A percentile compares a stretch with the other conserved stretches of the same genome.
phyloP scores from a whole-genome alignment of 139 green algal species.

The Protoeuglena noctilucae region DNA sequence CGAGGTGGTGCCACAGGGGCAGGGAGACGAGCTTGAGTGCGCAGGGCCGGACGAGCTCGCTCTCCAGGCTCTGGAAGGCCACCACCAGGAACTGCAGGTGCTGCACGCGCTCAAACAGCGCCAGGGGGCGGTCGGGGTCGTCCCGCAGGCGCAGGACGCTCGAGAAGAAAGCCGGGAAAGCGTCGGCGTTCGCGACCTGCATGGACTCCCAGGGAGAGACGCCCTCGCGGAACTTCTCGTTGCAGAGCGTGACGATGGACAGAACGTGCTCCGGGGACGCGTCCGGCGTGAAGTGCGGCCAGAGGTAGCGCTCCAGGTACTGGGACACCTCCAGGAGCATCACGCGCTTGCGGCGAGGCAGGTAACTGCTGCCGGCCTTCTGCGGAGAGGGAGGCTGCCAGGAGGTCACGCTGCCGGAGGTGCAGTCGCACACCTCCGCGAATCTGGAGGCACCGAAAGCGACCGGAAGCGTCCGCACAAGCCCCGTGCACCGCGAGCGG shows the following conservation, averaged over 20 bases:
- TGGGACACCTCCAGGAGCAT: slow-evolving; percentile 70
- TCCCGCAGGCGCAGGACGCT: slow-evolving; percentile 41
- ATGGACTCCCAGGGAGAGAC: slow-evolving; percentile 17
- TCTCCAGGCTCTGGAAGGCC: slow-evolving; percentile 70
- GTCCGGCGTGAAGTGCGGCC: slow-evolving; percentile 57
- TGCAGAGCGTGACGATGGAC: slow-evolving; percentile 78
- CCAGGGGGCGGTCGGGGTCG: slow-evolving; percentile 10
- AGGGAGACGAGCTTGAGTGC: slow-evolving; percentile 65
- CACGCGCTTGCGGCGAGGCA: slow-evolving; percentile 9
- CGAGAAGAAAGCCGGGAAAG: slow-evolving; percentile 56
- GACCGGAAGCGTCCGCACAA: too few relatives aligned
- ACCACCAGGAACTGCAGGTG: slow-evolving; percentile 78
- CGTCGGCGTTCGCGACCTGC: slow-evolving; percentile 19
- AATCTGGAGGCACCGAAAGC: too few relatives aligned
- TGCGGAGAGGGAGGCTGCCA: slow-evolving; percentile 4
- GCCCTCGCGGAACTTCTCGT: slow-evolving; percentile 81
- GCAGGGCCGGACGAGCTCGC: slow-evolving; percentile 52
- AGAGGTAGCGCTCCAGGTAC: slow-evolving; percentile 92
- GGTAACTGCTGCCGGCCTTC: neutral
- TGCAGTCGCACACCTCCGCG: slow-evolving; percentile 12
- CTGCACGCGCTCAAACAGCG: slow-evolving; percentile 46
- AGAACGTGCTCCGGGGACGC: slow-evolving; percentile 53
- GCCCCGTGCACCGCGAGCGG: too few relatives aligned
- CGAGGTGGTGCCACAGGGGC: slow-evolving; percentile 77
- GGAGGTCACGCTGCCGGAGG: slow-evolving; percentile 29